phyloP scores from a whole-genome alignment of 73 alveolate species.

The Breviolum minutum region DNA sequence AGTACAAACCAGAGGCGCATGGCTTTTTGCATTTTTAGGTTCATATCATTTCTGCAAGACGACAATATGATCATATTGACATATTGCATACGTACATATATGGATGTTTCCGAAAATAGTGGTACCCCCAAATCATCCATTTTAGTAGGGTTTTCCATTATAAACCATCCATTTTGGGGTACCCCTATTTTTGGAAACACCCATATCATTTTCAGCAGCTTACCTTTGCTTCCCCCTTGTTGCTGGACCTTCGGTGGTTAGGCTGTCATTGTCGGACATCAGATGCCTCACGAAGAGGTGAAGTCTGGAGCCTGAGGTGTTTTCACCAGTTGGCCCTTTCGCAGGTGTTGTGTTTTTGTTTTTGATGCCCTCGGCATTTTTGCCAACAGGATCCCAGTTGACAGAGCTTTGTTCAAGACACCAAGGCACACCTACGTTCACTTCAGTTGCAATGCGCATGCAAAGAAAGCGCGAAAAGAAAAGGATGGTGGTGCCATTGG shows the following conservation, averaged over 20 bases:
- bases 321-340: not conserved
- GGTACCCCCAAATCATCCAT: no score
- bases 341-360: not conserved
- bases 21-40: no score
- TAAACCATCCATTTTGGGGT: no score
- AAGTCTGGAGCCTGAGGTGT: constrained; percentile 5
- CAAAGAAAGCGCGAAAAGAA: constrained; percentile 85
- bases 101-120: not conserved
- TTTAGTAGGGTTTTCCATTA: no score
- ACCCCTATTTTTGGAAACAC: no score
- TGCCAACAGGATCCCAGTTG: no score
- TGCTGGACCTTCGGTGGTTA: not conserved
- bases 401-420: not conserved
- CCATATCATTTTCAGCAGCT: not conserved
- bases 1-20: constrained; percentile 84
- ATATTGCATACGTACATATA: not conserved
- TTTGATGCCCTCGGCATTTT: no score
- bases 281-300: constrained; percentile 93
- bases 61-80: not conserved
- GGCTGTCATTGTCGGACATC: constrained; percentile 90
- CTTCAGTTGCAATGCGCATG: constrained; percentile 74
- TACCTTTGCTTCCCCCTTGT: not conserved
- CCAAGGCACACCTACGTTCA: constrained; percentile 87
- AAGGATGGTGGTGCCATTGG: constrained; percentile 90
- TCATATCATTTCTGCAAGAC: not conserved